Conservation (phyloP, 345 rosid genomes). For the Rhodomyrtus tomentosa region DNA sequence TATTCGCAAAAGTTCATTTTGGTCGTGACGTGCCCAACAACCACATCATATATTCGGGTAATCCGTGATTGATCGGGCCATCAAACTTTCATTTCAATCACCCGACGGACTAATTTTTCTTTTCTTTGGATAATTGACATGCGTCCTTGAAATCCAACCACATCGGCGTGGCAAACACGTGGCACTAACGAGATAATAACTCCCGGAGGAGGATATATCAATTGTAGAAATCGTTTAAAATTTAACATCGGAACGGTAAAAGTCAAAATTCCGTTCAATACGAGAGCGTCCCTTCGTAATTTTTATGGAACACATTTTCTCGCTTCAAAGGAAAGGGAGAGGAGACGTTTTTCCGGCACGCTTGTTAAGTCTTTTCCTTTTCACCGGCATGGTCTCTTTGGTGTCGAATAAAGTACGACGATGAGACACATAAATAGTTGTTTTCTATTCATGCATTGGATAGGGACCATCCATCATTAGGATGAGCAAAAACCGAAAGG, state of each 20-base stretch:
- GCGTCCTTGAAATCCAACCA: background rate
- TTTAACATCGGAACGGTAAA: background rate
- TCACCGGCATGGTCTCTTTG: background rate
- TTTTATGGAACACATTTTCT: background rate
- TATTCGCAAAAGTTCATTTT: background rate
- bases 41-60: background rate
- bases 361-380: background rate
- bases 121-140: background rate
- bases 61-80: accelerated
- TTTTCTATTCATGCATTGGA: background rate
- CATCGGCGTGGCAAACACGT: accelerated
- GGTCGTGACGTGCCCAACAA: background rate
- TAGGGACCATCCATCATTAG: background rate
- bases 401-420: background rate
- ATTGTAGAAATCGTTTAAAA: background rate
- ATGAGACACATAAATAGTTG: background rate
- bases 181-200: accelerated
- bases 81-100: background rate
- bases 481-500: background rate
- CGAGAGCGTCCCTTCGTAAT: background rate
- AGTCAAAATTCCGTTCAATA: background rate
- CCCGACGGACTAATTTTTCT: background rate
- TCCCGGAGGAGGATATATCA: accelerated
- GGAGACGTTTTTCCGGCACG: background rate
- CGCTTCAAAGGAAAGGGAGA: background rate